Base-by-base conservation (phyloP, 2,329 filamentous ascomycete genomes). In the Graphilbum fragrans region DNA sequence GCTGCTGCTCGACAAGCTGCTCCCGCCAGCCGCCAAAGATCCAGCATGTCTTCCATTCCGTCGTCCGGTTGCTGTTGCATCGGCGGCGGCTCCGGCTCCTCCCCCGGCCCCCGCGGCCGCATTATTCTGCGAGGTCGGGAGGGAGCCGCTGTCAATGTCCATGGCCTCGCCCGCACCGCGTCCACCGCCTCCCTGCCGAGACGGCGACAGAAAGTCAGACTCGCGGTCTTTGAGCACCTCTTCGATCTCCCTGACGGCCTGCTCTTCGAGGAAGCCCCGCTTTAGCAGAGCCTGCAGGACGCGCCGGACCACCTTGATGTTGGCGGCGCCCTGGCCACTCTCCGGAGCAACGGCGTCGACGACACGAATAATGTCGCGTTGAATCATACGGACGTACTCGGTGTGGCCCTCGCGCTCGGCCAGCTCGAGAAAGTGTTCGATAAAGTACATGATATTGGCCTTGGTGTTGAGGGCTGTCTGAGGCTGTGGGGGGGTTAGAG, bases 401-500 rank as follows among this genome's bases (percentile, higher is more conserved):
- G 74, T 64, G 52, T 92, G 80, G 48, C 78, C 75, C 50, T 86
- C 84, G 50, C 79, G 82, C 47, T 77, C 72, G 19, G 86, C 84
- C 63, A 86, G 72, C 57, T 96, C 90, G 57, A 93, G 84, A 51
- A 98, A 85, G 52, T 90, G 83, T 56, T 96, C 90, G 55, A 98
- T 82, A 62, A 98, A 98, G 63, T 94, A 98, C 83, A 98, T 94
- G 59, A 98, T 96, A 58, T 98, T 98, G 45, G 92, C 93, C 46
- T 90, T 75, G 39, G 82, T 94, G 62, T 98, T 98, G 83, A 98
- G 94, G 50, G 85, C 90, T 51, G 86, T 94, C 75, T 88, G 52
- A 16, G 42, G 41, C 39, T 43, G 20, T n/a, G n/a, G n/a, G n/a
- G n/a, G n/a, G n/a, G n/a, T n/a, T n/a, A 17, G 17, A n/a, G 21